A percentile compares a stretch with the other conserved stretches of the same genome.
These are phyloP conservation scores for Ramalina intermedia DNA, from an alignment of 495 filamentous ascomycete species.

Conservation along the genomic window DNA sequence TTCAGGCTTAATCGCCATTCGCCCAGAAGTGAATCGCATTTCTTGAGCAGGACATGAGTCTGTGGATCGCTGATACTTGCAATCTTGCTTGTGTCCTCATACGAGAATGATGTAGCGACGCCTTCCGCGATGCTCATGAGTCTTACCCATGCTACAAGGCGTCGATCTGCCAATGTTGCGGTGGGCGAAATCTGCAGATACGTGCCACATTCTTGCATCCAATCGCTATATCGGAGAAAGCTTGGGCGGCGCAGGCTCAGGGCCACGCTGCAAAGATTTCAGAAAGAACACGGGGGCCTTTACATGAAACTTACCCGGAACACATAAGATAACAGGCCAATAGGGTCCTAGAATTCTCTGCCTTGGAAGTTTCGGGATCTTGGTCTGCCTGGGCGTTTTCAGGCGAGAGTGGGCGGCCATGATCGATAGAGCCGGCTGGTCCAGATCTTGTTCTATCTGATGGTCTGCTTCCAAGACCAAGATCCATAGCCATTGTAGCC, in stretches of 20 bases:
- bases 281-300: too few species aligned
- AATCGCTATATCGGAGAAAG: conserved; percentile 53
- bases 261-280: conserved; percentile 32
- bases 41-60: conserved; percentile 18
- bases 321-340: too few species aligned
- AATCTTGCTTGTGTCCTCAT: conserved; percentile 20
- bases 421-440: too few species aligned
- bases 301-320: too few species aligned
- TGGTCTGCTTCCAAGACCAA: too few species aligned
- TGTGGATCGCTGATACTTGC: conserved; percentile 16
- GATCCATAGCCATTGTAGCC: too few species aligned
- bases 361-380: too few species aligned
- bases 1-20: conserved; percentile 14
- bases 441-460: too few species aligned
- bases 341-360: too few species aligned
- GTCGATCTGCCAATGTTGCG: conserved; percentile 46
- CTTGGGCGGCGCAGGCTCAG: conserved; percentile 65
- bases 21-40: conserved; percentile 18
- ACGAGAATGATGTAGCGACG: conserved; percentile 16
- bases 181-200: conserved; percentile 49
- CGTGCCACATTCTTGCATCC: conserved; percentile 61
- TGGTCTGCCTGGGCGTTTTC: too few species aligned
- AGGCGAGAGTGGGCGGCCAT: too few species aligned
- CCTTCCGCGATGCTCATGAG: conserved; percentile 22
- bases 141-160: conserved; percentile 19